Evolutionary conservation across 1,284 basidiomycete genomes (phyloP).

Genomic region (Sphaerobolus stellatus): DNA sequence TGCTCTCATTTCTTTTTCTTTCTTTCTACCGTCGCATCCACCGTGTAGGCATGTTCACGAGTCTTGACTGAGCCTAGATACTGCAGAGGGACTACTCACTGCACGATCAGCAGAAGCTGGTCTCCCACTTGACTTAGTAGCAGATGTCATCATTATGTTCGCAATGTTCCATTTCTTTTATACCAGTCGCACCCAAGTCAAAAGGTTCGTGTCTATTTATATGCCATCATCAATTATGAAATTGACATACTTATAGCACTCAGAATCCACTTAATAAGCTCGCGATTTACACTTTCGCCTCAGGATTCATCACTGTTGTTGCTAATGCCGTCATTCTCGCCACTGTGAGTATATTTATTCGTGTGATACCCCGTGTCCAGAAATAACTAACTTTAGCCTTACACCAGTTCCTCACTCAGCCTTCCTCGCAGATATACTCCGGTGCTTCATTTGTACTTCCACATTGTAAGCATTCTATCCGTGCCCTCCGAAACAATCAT

Average conservation of each 20-base stretch:
- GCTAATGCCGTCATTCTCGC: not conserved
- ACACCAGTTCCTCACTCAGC: not conserved
- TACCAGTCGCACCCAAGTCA: not conserved
- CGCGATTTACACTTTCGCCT: slow-evolving; percentile 1
- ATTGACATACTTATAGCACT: not conserved
- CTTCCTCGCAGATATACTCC: slow-evolving; percentile 2
- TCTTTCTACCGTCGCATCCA: no score
- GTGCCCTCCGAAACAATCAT: not conserved
- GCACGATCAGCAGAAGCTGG: not conserved
- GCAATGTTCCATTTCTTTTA: slow-evolving; percentile 10
- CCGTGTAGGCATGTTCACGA: no score
- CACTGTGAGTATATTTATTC: not conserved
- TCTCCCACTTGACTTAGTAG: not conserved
- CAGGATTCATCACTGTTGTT: slow-evolving; percentile 2
- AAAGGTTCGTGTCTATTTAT: not conserved
- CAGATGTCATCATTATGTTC: slow-evolving; percentile 7
- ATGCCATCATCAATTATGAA: not conserved
- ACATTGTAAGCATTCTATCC: not conserved
- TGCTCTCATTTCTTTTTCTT: no score
- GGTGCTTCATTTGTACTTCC: slow-evolving; percentile 2
- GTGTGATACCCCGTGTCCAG: not conserved
- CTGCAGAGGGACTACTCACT: no score
- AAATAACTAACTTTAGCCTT: not conserved
- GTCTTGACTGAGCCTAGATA: no score
- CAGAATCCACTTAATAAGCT: slow-evolving; percentile 1